Base-by-base conservation (phyloP, 169 alveolate genomes). In the Amoebophrya sp. region DNA sequence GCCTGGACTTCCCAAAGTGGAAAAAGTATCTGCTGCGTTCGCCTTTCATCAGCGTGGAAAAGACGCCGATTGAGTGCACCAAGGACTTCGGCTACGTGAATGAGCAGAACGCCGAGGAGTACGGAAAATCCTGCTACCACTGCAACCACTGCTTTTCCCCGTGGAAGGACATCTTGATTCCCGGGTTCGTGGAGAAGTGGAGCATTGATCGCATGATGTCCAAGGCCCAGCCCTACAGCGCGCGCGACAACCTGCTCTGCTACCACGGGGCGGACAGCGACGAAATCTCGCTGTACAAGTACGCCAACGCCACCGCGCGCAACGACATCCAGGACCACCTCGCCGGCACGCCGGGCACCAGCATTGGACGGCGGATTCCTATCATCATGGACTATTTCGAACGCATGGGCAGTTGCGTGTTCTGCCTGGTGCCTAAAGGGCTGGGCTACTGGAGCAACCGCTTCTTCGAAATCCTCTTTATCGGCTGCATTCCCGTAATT, bases 401-500 rank as follows among this genome's bases (percentile, higher is more conserved):
- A 47, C 66, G 66, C n/a, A 88, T 88, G 90, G 90, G 90, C 90
- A 32, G 29, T 12, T 47, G 66, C 18, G 66, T 33, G 23, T 88
- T 88, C 90, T 88, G 90, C 29, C 90, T 88, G 23, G 90, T 88
- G 2, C 90, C 90, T 35, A 35, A 40, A 2, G 90, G 90, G 23
- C 35, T 33, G 47, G 40, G 90, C 40, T 35, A 35, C 35, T 88
- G 90, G 90, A 25, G 40, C 29, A 47, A 47, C 66, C 7, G 66
- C 29, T 40, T 88, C 10, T 88, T 33, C 47, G 90, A 88, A 18
- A 40, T 40, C n/a, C 40, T 88, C 23, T 88, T 35, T n/a, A n/a
- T 40, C 25, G 90, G 90, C 90, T 88, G 90, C 40, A 40, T 88
- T 32, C 90, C 90, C 25, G 90, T 88, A 2, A 88, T 88, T 25